Percentiles rank a stretch among this genome's conserved stretches.
These are phyloP conservation scores for Penicillium sp. DNA, from an alignment of 2,329 filamentous ascomycete species.

Conservation along the genomic window DNA sequence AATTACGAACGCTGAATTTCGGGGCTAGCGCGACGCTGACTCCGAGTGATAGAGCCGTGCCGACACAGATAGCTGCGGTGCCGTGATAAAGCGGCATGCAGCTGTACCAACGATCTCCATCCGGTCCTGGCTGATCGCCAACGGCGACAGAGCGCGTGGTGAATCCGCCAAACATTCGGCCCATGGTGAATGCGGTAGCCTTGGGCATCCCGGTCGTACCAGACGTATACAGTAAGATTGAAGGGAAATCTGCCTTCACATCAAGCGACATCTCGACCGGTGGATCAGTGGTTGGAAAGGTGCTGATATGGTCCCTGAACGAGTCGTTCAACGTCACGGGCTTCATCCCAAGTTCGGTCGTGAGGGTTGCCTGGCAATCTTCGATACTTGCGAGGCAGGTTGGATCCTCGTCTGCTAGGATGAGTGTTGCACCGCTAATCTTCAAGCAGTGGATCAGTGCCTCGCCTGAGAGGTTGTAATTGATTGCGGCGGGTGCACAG, in stretches of 20 bases:
- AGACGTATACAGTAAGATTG: conserved; percentile 71
- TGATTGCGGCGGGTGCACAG: conserved; percentile 69
- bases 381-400: conserved; percentile 60
- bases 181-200: conserved; percentile 62
- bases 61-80: conserved; percentile 64
- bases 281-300: conserved; percentile 53
- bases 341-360: conserved; percentile 59
- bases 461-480: conserved; percentile 66
- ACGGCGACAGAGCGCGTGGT: conserved; percentile 35
- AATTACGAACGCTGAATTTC: conserved; percentile 65
- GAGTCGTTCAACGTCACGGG: conserved; percentile 55
- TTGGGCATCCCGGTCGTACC: conserved; percentile 78
- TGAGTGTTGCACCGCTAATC: conserved; percentile 56
- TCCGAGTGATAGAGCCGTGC: conserved; percentile 57
- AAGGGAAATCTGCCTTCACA: conserved; percentile 56
- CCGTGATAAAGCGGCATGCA: conserved; percentile 80
- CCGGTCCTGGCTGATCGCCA: conserved; percentile 28
- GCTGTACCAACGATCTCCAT: conserved; percentile 66
- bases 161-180: conserved; percentile 45
- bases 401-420: conserved; percentile 61
- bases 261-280: conserved; percentile 57
- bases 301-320: conserved; percentile 50
- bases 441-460: conserved; percentile 66
- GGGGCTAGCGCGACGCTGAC: conserved; percentile 43
- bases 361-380: conserved; percentile 49